Conservation (phyloP, 2,329 filamentous ascomycete genomes). For the Fusarium sp. region DNA sequence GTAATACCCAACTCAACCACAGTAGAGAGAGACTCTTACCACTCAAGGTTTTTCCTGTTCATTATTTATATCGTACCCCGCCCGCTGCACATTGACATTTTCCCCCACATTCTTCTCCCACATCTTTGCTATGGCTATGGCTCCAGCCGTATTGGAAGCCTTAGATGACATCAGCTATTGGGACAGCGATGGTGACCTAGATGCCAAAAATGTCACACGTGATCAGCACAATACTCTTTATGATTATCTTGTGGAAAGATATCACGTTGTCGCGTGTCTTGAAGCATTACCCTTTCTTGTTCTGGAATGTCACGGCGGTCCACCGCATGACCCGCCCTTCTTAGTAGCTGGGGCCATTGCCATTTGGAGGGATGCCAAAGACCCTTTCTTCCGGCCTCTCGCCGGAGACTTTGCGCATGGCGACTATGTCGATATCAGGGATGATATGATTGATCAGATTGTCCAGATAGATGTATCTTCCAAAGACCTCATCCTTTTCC, state of each 20-base stretch:
- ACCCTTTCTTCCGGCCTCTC: fast-evolving
- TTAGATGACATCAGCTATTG: not conserved
- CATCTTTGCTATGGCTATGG: not conserved
- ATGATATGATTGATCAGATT: not conserved
- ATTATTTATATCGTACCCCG: not conserved
- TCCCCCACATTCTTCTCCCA: not conserved
- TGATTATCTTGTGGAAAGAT: no score
- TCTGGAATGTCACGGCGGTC: not conserved
- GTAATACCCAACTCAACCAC: not conserved
- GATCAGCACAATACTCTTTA: not conserved
- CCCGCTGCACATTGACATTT: not conserved
- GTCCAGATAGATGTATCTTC: not conserved
- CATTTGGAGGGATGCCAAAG: not conserved
- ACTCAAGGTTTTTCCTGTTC: not conserved
- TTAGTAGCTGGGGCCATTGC: not conserved
- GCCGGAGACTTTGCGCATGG: not conserved
- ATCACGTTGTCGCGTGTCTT: fast-evolving
- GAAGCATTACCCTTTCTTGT: not conserved
- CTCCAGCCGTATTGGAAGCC: not conserved
- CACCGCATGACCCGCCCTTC: not conserved
- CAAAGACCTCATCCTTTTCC: not conserved
- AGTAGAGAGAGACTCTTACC: not conserved
- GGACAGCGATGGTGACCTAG: not conserved
- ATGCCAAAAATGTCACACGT: no score
- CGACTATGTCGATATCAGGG: fast-evolving